phyloP scores from a whole-genome alignment of 2,329 filamentous ascomycete genomes.

The Colletotrichum sp. region DNA sequence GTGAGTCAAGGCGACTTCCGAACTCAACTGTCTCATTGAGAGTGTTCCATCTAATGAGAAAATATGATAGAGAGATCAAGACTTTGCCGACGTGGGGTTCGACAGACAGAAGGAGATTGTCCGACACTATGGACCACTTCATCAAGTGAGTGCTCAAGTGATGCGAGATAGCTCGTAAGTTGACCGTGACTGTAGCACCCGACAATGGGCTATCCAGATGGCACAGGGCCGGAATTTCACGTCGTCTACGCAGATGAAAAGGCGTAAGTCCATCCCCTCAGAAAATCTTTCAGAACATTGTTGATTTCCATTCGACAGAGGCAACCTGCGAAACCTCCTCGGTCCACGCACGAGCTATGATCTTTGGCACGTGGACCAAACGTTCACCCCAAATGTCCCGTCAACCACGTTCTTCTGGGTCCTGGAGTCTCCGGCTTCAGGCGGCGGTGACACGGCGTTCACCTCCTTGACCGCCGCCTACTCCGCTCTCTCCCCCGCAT shows the following conservation, averaged over 20 bases:
- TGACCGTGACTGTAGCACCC: slow-evolving; percentile 24
- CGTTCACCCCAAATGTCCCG: slow-evolving; percentile 34
- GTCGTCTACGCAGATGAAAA: slow-evolving; percentile 37
- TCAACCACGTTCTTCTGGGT: slow-evolving; percentile 39
- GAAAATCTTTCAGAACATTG: not conserved
- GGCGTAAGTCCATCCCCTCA: slow-evolving; percentile 16
- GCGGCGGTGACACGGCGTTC: slow-evolving; percentile 34
- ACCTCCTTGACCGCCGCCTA: slow-evolving; percentile 33
- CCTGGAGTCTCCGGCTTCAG: slow-evolving; percentile 28
- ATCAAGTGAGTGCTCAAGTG: slow-evolving; percentile 16
- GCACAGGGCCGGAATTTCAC: slow-evolving; percentile 35
- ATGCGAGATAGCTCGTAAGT: not conserved
- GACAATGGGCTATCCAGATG: slow-evolving; percentile 34
- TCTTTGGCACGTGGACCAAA: slow-evolving; percentile 38
- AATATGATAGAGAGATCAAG: slow-evolving; percentile 29
- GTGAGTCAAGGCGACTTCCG: slow-evolving; percentile 6
- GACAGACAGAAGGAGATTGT: slow-evolving; percentile 33
- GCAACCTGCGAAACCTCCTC: slow-evolving; percentile 31
- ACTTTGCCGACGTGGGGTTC: slow-evolving; percentile 36
- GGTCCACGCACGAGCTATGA: slow-evolving; percentile 31
- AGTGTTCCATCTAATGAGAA: not conserved
- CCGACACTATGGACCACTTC: slow-evolving; percentile 34
- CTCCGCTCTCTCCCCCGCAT: slow-evolving; percentile 31
- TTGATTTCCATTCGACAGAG: slow-evolving; percentile 6
- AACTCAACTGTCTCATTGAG: not conserved